Conservation (phyloP, 768 basidiomycete genomes). For the Psilocybe subaeruginosa region DNA sequence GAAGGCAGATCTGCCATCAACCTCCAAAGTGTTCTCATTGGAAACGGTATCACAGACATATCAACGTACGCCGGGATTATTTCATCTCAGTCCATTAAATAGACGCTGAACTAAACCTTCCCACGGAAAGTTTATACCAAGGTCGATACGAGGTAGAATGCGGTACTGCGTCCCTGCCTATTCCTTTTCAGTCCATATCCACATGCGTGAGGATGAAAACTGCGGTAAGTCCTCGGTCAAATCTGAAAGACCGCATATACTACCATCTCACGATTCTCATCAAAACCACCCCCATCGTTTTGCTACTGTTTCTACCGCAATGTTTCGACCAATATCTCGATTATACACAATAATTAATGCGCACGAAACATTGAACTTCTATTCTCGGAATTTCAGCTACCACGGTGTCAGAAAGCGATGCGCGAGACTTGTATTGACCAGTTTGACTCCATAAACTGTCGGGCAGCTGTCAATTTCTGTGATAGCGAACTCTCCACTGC, state of each 20-base stretch:
- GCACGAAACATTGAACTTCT: not conserved
- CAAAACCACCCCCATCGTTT: not conserved
- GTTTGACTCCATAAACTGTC: slow-evolving; percentile 69
- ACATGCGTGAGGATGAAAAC: slow-evolving; percentile 64
- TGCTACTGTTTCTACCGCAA: not conserved
- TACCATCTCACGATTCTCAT: not conserved
- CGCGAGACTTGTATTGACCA: slow-evolving; percentile 62
- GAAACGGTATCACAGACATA: slow-evolving; percentile 56
- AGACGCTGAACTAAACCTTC: not conserved
- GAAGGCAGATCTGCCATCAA: slow-evolving; percentile 65
- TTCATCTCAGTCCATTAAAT: not conserved
- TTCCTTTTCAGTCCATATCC: slow-evolving; percentile 56
- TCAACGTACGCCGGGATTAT: slow-evolving; percentile 27
- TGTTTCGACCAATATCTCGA: too few species aligned
- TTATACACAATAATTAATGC: too few species aligned
- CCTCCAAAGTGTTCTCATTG: slow-evolving; percentile 70
- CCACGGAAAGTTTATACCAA: slow-evolving; percentile 36
- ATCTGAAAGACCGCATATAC: too few species aligned
- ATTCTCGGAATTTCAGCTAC: slow-evolving; percentile 44
- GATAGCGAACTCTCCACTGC: slow-evolving; percentile 49
- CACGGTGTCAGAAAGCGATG: slow-evolving; percentile 65
- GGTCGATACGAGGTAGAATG: slow-evolving; percentile 65
- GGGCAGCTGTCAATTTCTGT: slow-evolving; percentile 71
- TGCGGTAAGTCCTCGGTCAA: slow-evolving; percentile 37
- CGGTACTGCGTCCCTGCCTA: slow-evolving; percentile 54